Conservation (phyloP, 2,329 filamentous ascomycete species). For the Penicillium palitans region DNA sequence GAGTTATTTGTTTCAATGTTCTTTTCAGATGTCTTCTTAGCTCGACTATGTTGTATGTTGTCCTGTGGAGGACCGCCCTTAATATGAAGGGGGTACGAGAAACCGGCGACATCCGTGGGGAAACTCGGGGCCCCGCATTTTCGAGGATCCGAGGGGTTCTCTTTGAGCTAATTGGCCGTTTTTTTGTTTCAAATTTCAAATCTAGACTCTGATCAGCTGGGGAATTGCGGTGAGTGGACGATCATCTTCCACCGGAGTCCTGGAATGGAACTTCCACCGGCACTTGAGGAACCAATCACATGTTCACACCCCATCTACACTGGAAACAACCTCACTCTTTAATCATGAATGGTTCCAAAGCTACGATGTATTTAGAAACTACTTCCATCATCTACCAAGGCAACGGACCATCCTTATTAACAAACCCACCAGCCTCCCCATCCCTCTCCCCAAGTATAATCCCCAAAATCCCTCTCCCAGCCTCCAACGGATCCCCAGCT, state of each 20-base stretch:
- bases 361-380: neutral
- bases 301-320: neutral
- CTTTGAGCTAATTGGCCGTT: neutral
- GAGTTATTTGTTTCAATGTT: neutral
- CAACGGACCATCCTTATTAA: constrained; percentile 25
- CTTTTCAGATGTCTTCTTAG: neutral
- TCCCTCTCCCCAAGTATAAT: constrained; percentile 34
- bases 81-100: constrained; percentile 5
- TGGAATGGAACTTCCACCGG: constrained; percentile 1
- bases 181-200: neutral
- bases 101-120: neutral
- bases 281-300: constrained; percentile 1
- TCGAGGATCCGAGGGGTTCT: neutral
- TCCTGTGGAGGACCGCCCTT: neutral
- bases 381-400: neutral
- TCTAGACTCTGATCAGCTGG: neutral
- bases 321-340: neutral
- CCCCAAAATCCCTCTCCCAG: constrained; percentile 25
- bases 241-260: constrained; percentile 4
- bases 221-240: constrained; percentile 1
- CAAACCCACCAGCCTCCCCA: constrained; percentile 31
- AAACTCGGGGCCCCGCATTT: constrained; percentile 6
- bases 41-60: neutral
- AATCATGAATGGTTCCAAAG: neutral
- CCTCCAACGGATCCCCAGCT: constrained; percentile 27